A percentile compares a stretch with the other conserved stretches of the same genome.
These are phyloP conservation scores for Seminavis robusta DNA, from an alignment of 108 stramenopile species.

Conservation along the genomic window DNA sequence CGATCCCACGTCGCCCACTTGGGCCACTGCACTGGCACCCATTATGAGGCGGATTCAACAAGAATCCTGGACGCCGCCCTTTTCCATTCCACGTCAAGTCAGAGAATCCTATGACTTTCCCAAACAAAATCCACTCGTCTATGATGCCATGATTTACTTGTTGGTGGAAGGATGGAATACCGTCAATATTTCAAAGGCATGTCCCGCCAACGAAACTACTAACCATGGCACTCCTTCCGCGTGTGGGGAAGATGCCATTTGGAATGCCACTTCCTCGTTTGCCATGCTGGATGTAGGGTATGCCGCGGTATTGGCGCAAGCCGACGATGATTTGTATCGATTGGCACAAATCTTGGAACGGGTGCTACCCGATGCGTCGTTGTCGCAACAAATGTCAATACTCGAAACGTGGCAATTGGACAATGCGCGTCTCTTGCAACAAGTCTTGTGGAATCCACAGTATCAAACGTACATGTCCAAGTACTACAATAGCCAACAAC, in stretches of 20 bases:
- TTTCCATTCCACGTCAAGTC: slow-evolving; percentile 28
- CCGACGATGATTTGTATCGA: slow-evolving; percentile 35
- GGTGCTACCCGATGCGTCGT: no score
- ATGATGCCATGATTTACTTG: slow-evolving; percentile 40
- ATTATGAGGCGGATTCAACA: slow-evolving; percentile 14
- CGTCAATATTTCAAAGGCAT: slow-evolving; percentile 11
- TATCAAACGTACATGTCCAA: slow-evolving; percentile 28
- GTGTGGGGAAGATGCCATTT: slow-evolving; percentile 1
- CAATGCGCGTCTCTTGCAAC: slow-evolving; percentile 17
- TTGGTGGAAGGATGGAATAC: neutral
- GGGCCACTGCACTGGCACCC: slow-evolving; percentile 14
- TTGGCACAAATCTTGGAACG: no score
- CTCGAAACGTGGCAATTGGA: slow-evolving; percentile 7
- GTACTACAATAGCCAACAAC: no score
- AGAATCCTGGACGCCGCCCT: slow-evolving; percentile 19
- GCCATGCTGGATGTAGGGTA: slow-evolving; percentile 55
- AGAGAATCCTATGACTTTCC: slow-evolving; percentile 35
- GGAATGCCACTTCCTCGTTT: slow-evolving; percentile 36
- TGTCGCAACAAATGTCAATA: slow-evolving; percentile 21
- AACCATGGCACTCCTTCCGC: slow-evolving; percentile 1
- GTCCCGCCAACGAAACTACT: slow-evolving; percentile 11
- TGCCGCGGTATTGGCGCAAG: slow-evolving; percentile 37
- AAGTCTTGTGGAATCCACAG: slow-evolving; percentile 34
- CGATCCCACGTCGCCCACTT: slow-evolving; percentile 2
- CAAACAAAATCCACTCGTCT: slow-evolving; percentile 28